phyloP scores from a whole-genome alignment of 2,329 filamentous ascomycete genomes.

The Blastomyces parvus region DNA sequence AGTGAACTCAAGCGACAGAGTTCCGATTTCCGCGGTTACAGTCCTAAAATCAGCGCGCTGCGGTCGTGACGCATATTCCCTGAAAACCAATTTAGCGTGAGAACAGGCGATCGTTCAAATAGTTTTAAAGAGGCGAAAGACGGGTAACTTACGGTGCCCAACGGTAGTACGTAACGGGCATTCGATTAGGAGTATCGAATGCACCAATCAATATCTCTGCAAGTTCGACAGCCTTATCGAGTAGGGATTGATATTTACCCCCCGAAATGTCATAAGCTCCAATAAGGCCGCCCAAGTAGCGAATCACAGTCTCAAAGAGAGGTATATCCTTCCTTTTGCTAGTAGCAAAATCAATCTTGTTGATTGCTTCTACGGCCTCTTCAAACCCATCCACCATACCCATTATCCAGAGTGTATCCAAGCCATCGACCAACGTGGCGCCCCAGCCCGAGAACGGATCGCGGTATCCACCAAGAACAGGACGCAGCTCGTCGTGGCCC shows the following conservation, averaged over 20 bases:
- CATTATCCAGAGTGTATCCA: conserved; percentile 57
- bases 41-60: conserved; percentile 22
- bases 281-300: conserved; percentile 46
- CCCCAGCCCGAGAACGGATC: conserved; percentile 57
- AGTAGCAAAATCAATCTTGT: conserved; percentile 46
- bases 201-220: conserved; percentile 46
- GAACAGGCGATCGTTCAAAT: conserved; percentile 20
- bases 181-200: conserved; percentile 26
- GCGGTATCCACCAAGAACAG: conserved; percentile 43
- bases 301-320: conserved; percentile 44
- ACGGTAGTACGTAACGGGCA: conserved; percentile 47
- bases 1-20: conserved; percentile 34
- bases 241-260: conserved; percentile 46
- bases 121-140: conserved; percentile 3
- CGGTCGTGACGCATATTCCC: conserved; percentile 31
- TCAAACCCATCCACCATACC: conserved; percentile 48
- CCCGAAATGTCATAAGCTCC: conserved; percentile 46
- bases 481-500: conserved; percentile 54
- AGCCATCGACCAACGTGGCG: conserved; percentile 50
- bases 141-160: conserved; percentile 54
- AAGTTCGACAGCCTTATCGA: conserved; percentile 45
- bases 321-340: conserved; percentile 28
- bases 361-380: conserved; percentile 43
- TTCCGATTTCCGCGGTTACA: conserved; percentile 31
- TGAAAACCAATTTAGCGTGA: conserved; percentile 58